Evolutionary conservation across 2,329 filamentous ascomycete genomes (phyloP).

Genomic region (Raffaelea arxii): DNA sequence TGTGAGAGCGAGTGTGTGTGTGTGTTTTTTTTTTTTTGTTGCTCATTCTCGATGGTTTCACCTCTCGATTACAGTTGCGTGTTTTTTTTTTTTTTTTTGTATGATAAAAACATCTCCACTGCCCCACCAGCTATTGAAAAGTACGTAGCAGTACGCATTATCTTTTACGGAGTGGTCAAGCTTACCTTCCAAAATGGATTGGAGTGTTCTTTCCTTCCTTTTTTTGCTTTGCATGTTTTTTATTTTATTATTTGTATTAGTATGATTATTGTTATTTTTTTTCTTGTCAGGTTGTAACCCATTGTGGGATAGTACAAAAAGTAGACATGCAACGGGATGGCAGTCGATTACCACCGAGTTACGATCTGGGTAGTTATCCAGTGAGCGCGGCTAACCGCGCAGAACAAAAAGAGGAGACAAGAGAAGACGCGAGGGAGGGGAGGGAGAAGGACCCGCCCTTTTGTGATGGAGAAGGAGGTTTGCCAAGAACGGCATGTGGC

Average conservation of each 20-base stretch:
- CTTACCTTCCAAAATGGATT: neutral
- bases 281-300: neutral
- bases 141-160: too few relatives aligned
- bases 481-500: too few relatives aligned
- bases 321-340: neutral
- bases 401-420: neutral
- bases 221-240: neutral
- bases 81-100: too few relatives aligned
- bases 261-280: neutral
- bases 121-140: neutral
- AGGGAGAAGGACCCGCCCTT: neutral
- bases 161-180: too few relatives aligned
- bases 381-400: neutral
- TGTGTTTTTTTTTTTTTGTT: too few relatives aligned
- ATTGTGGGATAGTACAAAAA: neutral
- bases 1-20: too few relatives aligned
- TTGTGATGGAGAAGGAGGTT: neutral
- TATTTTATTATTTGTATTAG: neutral
- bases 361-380: neutral
- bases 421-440: neutral
- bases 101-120: neutral
- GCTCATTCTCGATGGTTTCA: too few relatives aligned
- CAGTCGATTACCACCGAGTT: too few relatives aligned
- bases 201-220: neutral
- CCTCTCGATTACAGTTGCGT: too few relatives aligned